phyloP scores from a whole-genome alignment of 2,329 filamentous ascomycete species.

The Fusarium torreyae region DNA sequence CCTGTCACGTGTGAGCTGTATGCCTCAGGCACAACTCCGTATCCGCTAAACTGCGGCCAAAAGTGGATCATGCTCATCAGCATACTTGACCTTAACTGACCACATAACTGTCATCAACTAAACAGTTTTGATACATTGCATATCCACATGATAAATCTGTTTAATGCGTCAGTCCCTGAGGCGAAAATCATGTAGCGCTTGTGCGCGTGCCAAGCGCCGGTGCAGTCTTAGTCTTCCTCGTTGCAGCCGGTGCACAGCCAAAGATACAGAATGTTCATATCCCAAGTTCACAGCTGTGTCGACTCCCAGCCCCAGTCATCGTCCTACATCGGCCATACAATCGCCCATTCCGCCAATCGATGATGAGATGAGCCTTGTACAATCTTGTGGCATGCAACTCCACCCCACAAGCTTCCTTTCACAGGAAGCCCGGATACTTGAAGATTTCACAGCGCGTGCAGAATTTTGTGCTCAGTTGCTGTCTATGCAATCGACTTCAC shows the following conservation, averaged over 20 bases:
- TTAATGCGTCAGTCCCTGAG: conserved; percentile 6
- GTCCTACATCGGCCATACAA: neutral
- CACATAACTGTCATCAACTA: too few species aligned
- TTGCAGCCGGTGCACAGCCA: neutral
- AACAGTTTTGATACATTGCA: too few species aligned
- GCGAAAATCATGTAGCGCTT: conserved; percentile 6
- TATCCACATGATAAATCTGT: too few species aligned
- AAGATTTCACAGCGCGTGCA: neutral
- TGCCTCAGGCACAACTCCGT: too few species aligned
- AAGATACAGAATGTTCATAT: neutral
- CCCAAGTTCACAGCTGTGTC: neutral
- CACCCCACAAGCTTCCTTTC: too few species aligned
- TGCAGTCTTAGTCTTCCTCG: neutral
- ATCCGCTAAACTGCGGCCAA: too few species aligned
- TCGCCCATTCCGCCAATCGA: too few species aligned
- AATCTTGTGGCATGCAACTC: neutral
- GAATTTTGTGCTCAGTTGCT: conserved; percentile 2
- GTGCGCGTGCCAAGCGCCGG: neutral
- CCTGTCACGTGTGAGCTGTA: too few species aligned
- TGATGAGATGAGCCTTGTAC: neutral
- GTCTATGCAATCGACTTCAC: neutral
- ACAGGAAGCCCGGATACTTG: neutral
- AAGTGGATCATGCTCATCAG: too few species aligned
- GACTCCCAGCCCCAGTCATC: too few species aligned
- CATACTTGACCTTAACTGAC: too few species aligned